Evolutionary conservation across 2,329 filamentous ascomycete species (phyloP), one percentile per base, ranked within the genome.

Genomic region (Cladosporium sp.): DNA sequence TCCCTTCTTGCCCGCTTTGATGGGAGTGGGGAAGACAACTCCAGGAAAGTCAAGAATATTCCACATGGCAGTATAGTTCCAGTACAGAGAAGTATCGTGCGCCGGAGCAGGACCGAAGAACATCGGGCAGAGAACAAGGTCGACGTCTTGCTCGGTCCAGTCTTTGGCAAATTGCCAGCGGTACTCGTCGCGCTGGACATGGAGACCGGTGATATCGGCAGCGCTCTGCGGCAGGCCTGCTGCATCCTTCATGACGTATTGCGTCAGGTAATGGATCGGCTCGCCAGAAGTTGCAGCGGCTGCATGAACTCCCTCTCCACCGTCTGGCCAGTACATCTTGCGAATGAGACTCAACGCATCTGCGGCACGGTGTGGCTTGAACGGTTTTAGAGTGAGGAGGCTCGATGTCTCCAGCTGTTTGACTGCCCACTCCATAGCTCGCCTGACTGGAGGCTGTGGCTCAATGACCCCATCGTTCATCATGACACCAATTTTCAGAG

Each of bases 21-120:
- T 38, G 12, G 36, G 36, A 38, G 36, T 38, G 36, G 44, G 44
- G n/a, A 49, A 49, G 8, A 49, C 44, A 11, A 49, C 44, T 21
- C 44, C 44, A 0, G 88, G 87, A 74, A 90, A 90, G 74, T 91
- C 87, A 1, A 91, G 81, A 41, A 90, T 71, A 71, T 91, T 91
- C 87, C 88, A 90, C 66, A 87, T 82, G 0, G 83, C 79, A 0
- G 87, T 88, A 70, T 90, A 90, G 44, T 14, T 26, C 44, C 44
- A 49, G 44, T 49, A 49, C 24, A 21, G 8, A 14, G 44, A 49
- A 11, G 44, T 49, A 26, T 26, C 44, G n/a, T 49, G 44, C n/a
- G 44, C n/a, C 7, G 44, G 44, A 14, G 44, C 44, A 26, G 44
- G n/a, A 10, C 44, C n/a, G 44, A 49, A 49, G 44, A 26, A 49